These are phyloP conservation scores for Alternaria sp. DNA, from an alignment of 2,329 filamentous ascomycete genomes.

Conservation along the genomic window DNA sequence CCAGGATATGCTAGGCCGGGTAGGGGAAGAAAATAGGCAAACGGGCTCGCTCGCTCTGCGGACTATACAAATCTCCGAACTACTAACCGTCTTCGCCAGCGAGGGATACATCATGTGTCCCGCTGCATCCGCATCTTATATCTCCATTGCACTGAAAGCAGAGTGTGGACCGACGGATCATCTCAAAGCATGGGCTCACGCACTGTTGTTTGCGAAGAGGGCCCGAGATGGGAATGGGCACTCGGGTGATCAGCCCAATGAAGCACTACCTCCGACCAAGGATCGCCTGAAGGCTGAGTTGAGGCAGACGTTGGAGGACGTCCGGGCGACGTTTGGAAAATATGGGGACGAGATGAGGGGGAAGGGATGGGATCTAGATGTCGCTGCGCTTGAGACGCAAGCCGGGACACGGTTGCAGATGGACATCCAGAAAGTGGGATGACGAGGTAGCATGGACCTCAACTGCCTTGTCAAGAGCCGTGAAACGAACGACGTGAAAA, in stretches of 20 bases:
- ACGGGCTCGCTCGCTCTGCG: conserved; percentile 36
- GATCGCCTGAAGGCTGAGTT: conserved; percentile 52
- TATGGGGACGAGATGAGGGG: conserved; percentile 51
- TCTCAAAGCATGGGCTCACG: conserved; percentile 69
- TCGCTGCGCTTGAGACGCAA: conserved; percentile 70
- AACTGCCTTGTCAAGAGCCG: conserved; percentile 1
- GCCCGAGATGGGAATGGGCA: conserved; percentile 9
- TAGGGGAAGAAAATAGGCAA: conserved; percentile 28
- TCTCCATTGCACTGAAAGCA: conserved; percentile 69
- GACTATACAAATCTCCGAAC: conserved; percentile 51
- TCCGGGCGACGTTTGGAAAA: conserved; percentile 54
- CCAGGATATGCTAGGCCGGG: conserved; percentile 39
- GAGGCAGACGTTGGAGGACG: conserved; percentile 48
- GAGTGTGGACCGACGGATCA: conserved; percentile 58
- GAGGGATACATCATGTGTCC: conserved; percentile 69
- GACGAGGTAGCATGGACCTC: background rate
- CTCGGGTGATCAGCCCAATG: conserved; percentile 18
- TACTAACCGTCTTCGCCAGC: conserved; percentile 59
- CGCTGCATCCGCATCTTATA: conserved; percentile 40
- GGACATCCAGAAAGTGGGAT: conserved; percentile 5
- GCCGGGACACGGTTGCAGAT: conserved; percentile 52
- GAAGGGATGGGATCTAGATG: conserved; percentile 71
- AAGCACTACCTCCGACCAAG: conserved; percentile 30
- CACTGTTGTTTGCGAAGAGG: conserved; percentile 56
- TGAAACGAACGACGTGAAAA: conserved; percentile 9